Evolutionary conservation across 352 stramenopile species (phyloP), one percentile per base, ranked within the genome.

Genomic region (Phytophthora pini): DNA sequence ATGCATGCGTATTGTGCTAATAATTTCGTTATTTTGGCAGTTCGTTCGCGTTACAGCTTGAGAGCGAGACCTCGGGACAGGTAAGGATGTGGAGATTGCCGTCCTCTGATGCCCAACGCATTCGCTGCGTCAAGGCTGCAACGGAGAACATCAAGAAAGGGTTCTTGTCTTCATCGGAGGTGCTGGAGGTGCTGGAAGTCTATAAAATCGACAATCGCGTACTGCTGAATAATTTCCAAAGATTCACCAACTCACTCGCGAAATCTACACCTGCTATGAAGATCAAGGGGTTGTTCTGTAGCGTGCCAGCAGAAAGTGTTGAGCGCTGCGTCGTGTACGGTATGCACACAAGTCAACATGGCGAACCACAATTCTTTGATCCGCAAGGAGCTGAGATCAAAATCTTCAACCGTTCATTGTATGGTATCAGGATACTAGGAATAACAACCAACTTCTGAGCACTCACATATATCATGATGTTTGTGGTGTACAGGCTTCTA

Each of bases 241-340:
- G 50, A 13, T 80, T 79, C 56, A 73, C 80, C 22, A 55, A 40
- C 11, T 48, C 61, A 1, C 43, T 80, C 5, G 15, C 63, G 4
- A 46, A 61, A 11, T 48, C 61, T 2, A 15, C 32, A 0, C 26
- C 45, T 0, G 65, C 72, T 10, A 58, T 70, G 9, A 90, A 90
- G 61, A 82, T 95, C 61, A 95, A 94, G 46, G 87, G 87, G 0
- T 58, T 95, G 3, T 94, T 94, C 44, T 93, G 84, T 54, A 68
- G 38, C 5, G 69, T 95, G 1, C 84, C 87, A 12, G 34, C 55
- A 10, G 68, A 84, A 34, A 76, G 79, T 32, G 55, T 93, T 27
- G 80, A 92, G 57, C 79, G 62, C 20, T 83, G 78, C 46, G 61
- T 92, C 15, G 80, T 83, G 32, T 90, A 74, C 32, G 87, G 83